phyloP scores from a whole-genome alignment of 2,329 filamentous ascomycete species.

The Pyricularia grisea region DNA sequence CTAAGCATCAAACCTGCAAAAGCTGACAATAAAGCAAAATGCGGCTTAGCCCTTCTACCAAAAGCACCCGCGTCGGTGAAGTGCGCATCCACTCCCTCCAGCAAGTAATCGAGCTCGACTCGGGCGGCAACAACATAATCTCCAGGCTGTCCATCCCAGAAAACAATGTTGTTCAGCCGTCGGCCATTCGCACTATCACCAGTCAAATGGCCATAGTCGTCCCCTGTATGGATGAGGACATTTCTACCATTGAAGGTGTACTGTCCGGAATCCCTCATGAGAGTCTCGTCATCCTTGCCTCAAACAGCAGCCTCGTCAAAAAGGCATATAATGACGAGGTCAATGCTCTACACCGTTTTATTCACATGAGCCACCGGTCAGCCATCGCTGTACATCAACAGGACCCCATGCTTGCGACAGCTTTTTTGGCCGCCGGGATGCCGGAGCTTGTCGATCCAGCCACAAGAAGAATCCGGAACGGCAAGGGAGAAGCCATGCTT shows the following conservation, averaged over 20 bases:
- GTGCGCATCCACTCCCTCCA: constrained; percentile 3
- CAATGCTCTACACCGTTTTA: constrained; percentile 12
- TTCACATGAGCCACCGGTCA: constrained; percentile 10
- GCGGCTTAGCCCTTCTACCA: neutral
- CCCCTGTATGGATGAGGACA: constrained; percentile 21
- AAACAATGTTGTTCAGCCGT: neutral
- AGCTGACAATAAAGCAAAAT: neutral
- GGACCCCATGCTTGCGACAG: constrained; percentile 15
- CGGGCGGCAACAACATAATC: neutral
- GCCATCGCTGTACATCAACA: constrained; percentile 19
- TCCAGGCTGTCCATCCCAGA: neutral
- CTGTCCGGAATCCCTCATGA: constrained; percentile 17
- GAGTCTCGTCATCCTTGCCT: constrained; percentile 21
- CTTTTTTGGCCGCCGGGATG: constrained; percentile 15
- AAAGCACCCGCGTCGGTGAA: neutral
- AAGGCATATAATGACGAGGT: constrained; percentile 15
- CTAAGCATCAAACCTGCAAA: neutral
- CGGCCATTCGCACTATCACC: neutral
- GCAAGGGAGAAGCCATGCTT: constrained; percentile 23
- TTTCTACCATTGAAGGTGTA: constrained; percentile 16
- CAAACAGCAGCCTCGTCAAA: constrained; percentile 14
- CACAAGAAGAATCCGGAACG: constrained; percentile 15
- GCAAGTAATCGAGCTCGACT: constrained; percentile 3
- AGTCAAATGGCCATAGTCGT: constrained; percentile 19
- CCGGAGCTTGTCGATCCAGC: constrained; percentile 11